phyloP scores from a whole-genome alignment of 2,329 filamentous ascomycete genomes.

The Monosporascus sp. region DNA sequence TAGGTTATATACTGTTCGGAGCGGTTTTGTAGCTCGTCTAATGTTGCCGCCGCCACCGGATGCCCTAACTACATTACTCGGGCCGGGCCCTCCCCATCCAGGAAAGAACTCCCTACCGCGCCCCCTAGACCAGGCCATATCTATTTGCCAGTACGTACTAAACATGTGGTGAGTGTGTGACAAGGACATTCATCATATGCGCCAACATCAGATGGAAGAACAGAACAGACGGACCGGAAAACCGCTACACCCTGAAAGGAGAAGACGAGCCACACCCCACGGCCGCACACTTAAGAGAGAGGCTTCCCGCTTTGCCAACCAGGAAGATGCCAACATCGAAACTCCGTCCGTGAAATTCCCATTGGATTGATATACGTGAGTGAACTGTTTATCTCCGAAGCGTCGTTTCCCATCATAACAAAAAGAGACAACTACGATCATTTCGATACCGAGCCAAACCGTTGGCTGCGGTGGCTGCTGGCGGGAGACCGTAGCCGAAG shows the following conservation, averaged over 20 bases:
- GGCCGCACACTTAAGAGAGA: slow-evolving; percentile 5
- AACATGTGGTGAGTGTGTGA: slow-evolving; percentile 1
- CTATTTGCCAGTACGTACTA: slow-evolving; percentile 9
- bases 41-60: too few relatives aligned
- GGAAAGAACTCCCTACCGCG: too few relatives aligned
- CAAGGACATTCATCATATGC: slow-evolving; percentile 7
- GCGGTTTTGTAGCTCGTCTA: too few relatives aligned
- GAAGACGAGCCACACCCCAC: neutral
- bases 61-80: too few relatives aligned
- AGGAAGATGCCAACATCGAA: slow-evolving; percentile 12
- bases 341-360: slow-evolving; percentile 21
- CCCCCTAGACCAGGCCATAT: neutral
- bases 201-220: slow-evolving; percentile 15
- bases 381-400: slow-evolving; percentile 15
- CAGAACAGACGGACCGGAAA: slow-evolving; percentile 4
- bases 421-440: slow-evolving; percentile 11
- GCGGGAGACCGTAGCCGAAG: neutral
- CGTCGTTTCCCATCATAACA: slow-evolving; percentile 18
- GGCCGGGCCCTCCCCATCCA: too few relatives aligned
- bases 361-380: slow-evolving; percentile 14
- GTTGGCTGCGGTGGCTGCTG: neutral
- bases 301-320: slow-evolving; percentile 5
- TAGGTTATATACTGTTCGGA: too few relatives aligned
- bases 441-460: neutral
- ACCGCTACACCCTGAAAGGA: slow-evolving; percentile 13